Evolutionary conservation across 2,329 filamentous ascomycete genomes (phyloP), one percentile per base, ranked within the genome.

Genomic region (Penicillium sp.): DNA sequence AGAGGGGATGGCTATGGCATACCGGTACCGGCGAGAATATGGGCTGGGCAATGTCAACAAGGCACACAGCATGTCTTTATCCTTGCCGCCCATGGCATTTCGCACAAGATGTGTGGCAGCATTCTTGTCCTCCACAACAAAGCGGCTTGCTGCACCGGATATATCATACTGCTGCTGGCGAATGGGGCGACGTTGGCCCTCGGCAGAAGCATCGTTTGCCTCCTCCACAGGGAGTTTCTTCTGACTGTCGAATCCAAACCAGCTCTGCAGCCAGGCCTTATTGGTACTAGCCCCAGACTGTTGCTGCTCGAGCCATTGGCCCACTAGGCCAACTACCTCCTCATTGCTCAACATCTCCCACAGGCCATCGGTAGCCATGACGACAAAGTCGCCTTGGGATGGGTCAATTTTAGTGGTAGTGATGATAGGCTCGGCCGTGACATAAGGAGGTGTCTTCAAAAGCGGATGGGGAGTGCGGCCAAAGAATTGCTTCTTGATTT

Each of bases 321-420:
- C 94, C 4, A 98, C 93, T 2, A 98, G 79, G 1, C 93, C 93
- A 35, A 98, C 86, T 1, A 96, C 93, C 71, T 98, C 93, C 62
- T 98, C 93, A 58, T 97, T 98, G 33, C 88, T 96, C 47, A 98
- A 76, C 93, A 97, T 97, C 69, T 98, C 93, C 93, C 93, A 98
- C 1, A 98, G 76, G 3, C 93, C 93, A 62, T 98, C 93, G 0
- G 93, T 96, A 15, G 93, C 93, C 75, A 98, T 83, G 47, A 98
- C 91, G 9, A 98, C 76, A 57, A 98, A 98, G 62, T 98, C 93
- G 31, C 91, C 90, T 48, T 87, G 87, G 38, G 87, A 80, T 1
- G 93, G 93, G 54, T 91, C 77, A 36, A 98, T 84, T 64, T 93
- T 85, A 31, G 91, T 97, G 1, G 89, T 95, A 0, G 91, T 97